These are phyloP conservation scores for Cryptococcus sp. DNA, from an alignment of 1,284 basidiomycete genomes.

Conservation along the genomic window DNA sequence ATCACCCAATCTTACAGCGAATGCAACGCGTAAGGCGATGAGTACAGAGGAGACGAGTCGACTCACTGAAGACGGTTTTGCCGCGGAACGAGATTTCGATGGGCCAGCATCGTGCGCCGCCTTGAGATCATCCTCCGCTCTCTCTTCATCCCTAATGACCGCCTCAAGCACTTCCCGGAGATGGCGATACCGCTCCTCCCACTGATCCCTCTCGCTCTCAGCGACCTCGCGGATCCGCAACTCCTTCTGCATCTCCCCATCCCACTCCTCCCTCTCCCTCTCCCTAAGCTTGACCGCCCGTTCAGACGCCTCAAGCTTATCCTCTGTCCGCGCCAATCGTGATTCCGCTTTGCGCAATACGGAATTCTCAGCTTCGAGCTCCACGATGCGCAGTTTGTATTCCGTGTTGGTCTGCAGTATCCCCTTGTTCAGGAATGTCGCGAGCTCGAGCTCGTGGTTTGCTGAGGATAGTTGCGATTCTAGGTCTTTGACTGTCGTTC, in stretches of 20 bases:
- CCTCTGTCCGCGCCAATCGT: conserved; percentile 36
- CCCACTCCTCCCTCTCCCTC: neutral
- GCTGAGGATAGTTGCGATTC: conserved; percentile 22
- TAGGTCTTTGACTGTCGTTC: conserved; percentile 7
- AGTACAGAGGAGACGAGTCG: too few species aligned
- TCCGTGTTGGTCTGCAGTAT: conserved; percentile 41
- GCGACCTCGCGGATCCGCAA: conserved; percentile 2
- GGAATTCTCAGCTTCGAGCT: conserved; percentile 41
- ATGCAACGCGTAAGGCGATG: neutral
- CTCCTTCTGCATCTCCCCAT: conserved; percentile 14
- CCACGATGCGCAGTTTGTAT: conserved; percentile 41
- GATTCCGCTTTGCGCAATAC: conserved; percentile 38
- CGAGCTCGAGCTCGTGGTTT: conserved; percentile 41
- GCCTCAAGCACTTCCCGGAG: conserved; percentile 4
- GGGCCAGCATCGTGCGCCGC: neutral
- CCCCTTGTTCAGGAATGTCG: conserved; percentile 47
- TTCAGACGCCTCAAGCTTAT: conserved; percentile 26
- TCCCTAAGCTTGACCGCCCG: conserved; percentile 6
- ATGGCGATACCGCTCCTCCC: conserved; percentile 15
- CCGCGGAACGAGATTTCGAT: neutral
- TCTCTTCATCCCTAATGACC: conserved; percentile 5
- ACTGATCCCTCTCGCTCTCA: conserved; percentile 16
- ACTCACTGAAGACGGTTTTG: conserved; percentile 6
- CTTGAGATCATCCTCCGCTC: neutral
- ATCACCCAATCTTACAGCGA: neutral